Percentiles rank a stretch among this genome's conserved stretches.
Evolutionary conservation across 164 flowering plant species (phyloP).

Genomic region (Saururus chinensis): DNA sequence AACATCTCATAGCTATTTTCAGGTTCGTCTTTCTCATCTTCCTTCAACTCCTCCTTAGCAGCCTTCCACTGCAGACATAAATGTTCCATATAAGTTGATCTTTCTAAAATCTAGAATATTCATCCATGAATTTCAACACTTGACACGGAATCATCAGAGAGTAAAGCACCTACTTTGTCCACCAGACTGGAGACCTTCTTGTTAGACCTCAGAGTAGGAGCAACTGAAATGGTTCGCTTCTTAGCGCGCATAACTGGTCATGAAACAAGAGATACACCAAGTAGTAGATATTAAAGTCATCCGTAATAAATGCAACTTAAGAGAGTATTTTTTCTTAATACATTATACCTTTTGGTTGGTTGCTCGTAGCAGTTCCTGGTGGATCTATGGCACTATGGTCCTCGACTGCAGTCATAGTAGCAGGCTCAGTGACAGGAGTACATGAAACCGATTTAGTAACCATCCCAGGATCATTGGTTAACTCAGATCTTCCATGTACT

Average conservation of each 20-base stretch:
- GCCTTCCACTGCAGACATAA: constrained; percentile 80
- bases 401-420: constrained; percentile 17
- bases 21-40: constrained; percentile 74
- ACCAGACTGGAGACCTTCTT: constrained; percentile 92
- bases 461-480: background rate
- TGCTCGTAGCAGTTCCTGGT: constrained; percentile 28
- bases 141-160: no score
- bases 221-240: constrained; percentile 56
- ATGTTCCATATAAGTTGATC: background rate
- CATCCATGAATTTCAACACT: no score
- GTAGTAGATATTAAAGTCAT: background rate
- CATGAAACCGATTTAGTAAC: constrained; percentile 12
- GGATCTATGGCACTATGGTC: constrained; percentile 21
- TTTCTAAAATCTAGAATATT: background rate
- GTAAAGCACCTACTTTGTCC: constrained; percentile 60
- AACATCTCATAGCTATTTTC: constrained; percentile 54
- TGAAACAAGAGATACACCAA: background rate
- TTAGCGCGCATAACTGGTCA: constrained; percentile 49
- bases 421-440: constrained; percentile 13
- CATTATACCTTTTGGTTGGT: constrained; percentile 54
- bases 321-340: background rate
- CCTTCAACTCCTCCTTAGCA: constrained; percentile 85
- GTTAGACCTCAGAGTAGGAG: constrained; percentile 69
- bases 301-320: background rate
- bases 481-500: background rate